phyloP scores from a whole-genome alignment of 164 flowering plant genomes.

The Dillenia turbinata region DNA sequence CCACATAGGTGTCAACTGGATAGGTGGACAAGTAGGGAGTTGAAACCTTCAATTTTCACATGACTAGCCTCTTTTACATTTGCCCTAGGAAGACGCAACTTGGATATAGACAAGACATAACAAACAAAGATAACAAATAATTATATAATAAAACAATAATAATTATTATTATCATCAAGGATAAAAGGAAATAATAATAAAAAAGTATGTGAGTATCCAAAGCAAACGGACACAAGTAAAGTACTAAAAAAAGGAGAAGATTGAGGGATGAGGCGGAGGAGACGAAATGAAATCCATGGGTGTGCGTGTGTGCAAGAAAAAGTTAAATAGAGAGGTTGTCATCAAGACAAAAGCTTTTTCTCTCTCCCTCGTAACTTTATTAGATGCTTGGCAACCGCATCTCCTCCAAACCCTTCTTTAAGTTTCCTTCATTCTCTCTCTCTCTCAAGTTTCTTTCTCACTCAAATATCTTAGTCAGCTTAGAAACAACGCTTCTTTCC shows the following conservation, averaged over 20 bases:
- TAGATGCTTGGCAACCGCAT: constrained; percentile 63
- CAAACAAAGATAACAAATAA: too few relatives aligned
- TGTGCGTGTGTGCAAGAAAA: constrained; percentile 47
- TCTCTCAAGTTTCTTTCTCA: constrained; percentile 8
- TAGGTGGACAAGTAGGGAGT: too few relatives aligned
- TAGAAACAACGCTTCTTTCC: constrained; percentile 67
- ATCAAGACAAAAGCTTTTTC: constrained; percentile 19
- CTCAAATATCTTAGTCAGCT: constrained; percentile 36
- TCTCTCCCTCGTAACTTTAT: constrained; percentile 27
- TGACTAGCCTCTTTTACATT: too few relatives aligned
- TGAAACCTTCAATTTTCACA: too few relatives aligned
- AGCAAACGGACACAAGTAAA: constrained; percentile 23
- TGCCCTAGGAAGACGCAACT: too few relatives aligned
- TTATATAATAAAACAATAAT: too few relatives aligned
- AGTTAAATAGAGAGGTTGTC: constrained; percentile 27
- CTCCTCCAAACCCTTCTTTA: constrained; percentile 27
- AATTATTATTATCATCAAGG: too few relatives aligned
- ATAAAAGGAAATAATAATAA: neutral
- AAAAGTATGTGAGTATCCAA: constrained; percentile 30
- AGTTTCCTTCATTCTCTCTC: constrained; percentile 25
- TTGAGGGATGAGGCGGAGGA: constrained; percentile 4
- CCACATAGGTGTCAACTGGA: too few relatives aligned
- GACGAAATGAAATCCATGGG: constrained; percentile 10
- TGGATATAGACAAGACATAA: too few relatives aligned
- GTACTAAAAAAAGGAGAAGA: constrained; percentile 3